Evolutionary conservation across 495 filamentous ascomycete species (phyloP), one percentile per base, ranked within the genome.

Genomic region (Pyronema omphalodes): DNA sequence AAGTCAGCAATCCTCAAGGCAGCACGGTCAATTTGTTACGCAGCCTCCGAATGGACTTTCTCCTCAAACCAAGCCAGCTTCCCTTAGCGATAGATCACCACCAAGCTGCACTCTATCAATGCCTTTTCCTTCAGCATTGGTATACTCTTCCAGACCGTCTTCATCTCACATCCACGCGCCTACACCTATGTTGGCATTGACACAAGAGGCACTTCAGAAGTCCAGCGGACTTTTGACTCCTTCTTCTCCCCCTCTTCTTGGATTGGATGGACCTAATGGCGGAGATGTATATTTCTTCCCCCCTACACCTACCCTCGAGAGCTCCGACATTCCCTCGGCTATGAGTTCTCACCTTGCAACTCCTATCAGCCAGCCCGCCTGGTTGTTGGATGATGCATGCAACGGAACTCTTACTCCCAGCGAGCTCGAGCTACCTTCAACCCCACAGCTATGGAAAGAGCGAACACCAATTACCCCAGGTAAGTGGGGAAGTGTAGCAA

Each of bases 381-480:
- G 70, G 88, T 88, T 70, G 82, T 86, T 63, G 69, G 77, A 94
- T 73, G 77, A 86, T 59, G 81, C 78, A 23, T 84, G 85, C 59
- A 79, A 88, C 70, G 76, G 76, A 9, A 65, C 62, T n/a, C 55
- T 66, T 51, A 62, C 59, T 37, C 63, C 63, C 7, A 56, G 55
- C 3, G 62, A 65, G 44, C 57, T 65, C 6, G 62, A 64, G 19
- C 54, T 64, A 40, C 52, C 52, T 36, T 44, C 6, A 76, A 82
- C 68, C 76, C 81, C 40, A 81, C 91, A 71, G 79, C 78, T 64
- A 62, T 76, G 63, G 63, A 61, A 58, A 55, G 60, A 66, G 52
- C 67, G 63, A 37, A 88, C 91, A 55, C 86, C 86, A 7, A 75
- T 96, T 74, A 91, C 88, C 64, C 91, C 91, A 78, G 84, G 88